Evolutionary conservation across 2,329 filamentous ascomycete species (phyloP).

Genomic region (Ceratocystis cacaofunesta): DNA sequence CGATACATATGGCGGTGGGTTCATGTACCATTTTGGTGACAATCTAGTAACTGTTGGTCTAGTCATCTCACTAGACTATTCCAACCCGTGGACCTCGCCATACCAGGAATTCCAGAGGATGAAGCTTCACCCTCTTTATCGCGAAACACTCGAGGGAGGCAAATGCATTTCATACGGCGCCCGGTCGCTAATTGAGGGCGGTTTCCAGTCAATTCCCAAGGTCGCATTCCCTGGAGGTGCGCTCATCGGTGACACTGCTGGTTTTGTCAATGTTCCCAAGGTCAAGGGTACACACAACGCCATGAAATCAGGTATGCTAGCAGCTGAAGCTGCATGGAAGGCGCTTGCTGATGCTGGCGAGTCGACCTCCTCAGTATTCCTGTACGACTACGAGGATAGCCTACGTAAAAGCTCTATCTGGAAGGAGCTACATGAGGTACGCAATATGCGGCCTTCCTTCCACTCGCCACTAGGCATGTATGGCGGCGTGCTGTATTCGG

Average conservation of each 20-base stretch:
- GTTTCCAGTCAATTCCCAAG: slow-evolving; percentile 95
- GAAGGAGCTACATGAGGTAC: slow-evolving; percentile 86
- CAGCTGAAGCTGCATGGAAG: slow-evolving; percentile 75
- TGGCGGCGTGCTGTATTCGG: slow-evolving; percentile 84
- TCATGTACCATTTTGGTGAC: slow-evolving; percentile 98
- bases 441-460: slow-evolving; percentile 96
- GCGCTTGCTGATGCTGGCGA: slow-evolving; percentile 43
- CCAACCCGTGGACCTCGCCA: slow-evolving; percentile 90
- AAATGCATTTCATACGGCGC: slow-evolving; percentile 97
- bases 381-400: slow-evolving; percentile 86
- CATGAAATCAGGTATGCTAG: slow-evolving; percentile 94
- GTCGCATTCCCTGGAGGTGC: slow-evolving; percentile 92
- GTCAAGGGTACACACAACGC: slow-evolving; percentile 97
- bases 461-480: slow-evolving; percentile 74
- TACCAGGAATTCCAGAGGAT: slow-evolving; percentile 97
- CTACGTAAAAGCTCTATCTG: slow-evolving; percentile 78
- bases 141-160: slow-evolving; percentile 73
- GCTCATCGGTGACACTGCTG: slow-evolving; percentile 87
- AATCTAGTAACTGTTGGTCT: slow-evolving; percentile 87
- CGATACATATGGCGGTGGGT: slow-evolving; percentile 92
- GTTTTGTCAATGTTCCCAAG: slow-evolving; percentile 94
- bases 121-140: slow-evolving; percentile 92
- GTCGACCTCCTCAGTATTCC: slow-evolving; percentile 60
- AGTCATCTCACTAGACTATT: slow-evolving; percentile 86
- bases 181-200: slow-evolving; percentile 80